phyloP scores from a whole-genome alignment of 2,329 filamentous ascomycete species.

The Ceratocystis ficicola region DNA sequence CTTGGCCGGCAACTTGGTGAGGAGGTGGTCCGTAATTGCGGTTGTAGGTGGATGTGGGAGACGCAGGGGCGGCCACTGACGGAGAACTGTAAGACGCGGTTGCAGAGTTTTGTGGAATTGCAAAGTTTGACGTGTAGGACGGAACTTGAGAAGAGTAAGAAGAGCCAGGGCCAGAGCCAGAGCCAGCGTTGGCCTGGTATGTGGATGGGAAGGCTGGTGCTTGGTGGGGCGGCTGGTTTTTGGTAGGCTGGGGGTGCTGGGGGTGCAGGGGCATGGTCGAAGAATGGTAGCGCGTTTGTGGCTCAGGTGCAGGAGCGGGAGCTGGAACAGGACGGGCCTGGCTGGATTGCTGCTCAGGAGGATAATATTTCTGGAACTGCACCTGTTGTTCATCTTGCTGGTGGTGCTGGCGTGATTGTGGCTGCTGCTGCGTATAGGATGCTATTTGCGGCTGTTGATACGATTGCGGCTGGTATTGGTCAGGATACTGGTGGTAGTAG shows the following conservation, averaged over 20 bases:
- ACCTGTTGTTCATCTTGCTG: constrained; percentile 2
- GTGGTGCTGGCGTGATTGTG: neutral
- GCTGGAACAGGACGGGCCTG: constrained; percentile 1
- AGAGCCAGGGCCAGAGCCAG: neutral
- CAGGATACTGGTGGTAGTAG: constrained; percentile 1
- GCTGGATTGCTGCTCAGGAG: constrained; percentile 24
- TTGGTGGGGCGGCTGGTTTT: constrained; percentile 16
- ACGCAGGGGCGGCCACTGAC: constrained; percentile 17
- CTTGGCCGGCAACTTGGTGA: neutral
- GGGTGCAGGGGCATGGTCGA: constrained; percentile 18
- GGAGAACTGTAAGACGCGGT: constrained; percentile 13
- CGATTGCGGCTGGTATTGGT: constrained; percentile 5
- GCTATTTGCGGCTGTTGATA: constrained; percentile 7
- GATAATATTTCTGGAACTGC: constrained; percentile 23
- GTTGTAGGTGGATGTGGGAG: constrained; percentile 2
- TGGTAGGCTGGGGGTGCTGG: constrained; percentile 16
- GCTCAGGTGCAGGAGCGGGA: constrained; percentile 1
- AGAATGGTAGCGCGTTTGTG: constrained; percentile 19
- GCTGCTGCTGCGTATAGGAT: constrained; percentile 1
- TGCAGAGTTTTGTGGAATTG: constrained; percentile 19
- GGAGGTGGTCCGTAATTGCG: neutral
- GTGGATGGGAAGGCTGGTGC: constrained; percentile 12
- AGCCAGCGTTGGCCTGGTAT: constrained; percentile 1
- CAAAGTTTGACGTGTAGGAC: constrained; percentile 13
- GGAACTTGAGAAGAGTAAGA: constrained; percentile 6